Conservation (phyloP, 2,329 filamentous ascomycete species). For the Zymoseptoria tritici region DNA sequence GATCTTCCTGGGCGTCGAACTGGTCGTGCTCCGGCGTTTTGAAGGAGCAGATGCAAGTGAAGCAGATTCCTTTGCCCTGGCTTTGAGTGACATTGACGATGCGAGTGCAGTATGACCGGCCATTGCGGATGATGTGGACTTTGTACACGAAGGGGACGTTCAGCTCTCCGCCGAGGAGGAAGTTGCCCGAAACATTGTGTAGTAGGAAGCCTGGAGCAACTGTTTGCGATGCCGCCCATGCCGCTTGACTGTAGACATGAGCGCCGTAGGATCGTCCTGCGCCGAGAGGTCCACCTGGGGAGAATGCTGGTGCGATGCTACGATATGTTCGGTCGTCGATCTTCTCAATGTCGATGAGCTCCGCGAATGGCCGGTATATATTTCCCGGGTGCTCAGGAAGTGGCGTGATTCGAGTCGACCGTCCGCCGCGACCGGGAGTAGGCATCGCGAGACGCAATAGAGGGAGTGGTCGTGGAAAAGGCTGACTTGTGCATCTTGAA, state of each 20-base stretch:
- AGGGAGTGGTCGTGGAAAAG: background rate
- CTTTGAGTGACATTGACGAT: conserved; percentile 46
- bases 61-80: conserved; percentile 40
- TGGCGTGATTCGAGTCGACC: conserved; percentile 4
- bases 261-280: conserved; percentile 45
- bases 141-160: conserved; percentile 45
- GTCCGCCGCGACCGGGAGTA: conserved; percentile 7
- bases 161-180: conserved; percentile 42
- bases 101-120: conserved; percentile 46
- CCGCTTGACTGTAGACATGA: conserved; percentile 51
- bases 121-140: conserved; percentile 45
- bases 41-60: conserved; percentile 47
- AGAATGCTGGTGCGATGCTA: conserved; percentile 36
- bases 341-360: conserved; percentile 35
- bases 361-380: conserved; percentile 32
- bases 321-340: conserved; percentile 35
- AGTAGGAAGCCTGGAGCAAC: conserved; percentile 44
- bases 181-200: conserved; percentile 49
- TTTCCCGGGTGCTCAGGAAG: conserved; percentile 22
- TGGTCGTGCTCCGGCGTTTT: conserved; percentile 37
- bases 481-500: background rate
- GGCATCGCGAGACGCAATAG: background rate
- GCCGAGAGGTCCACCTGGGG: conserved; percentile 31
- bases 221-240: conserved; percentile 50
- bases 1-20: conserved; percentile 29